phyloP scores from a whole-genome alignment of 2,329 filamentous ascomycete species.

The Alternaria brassicae region DNA sequence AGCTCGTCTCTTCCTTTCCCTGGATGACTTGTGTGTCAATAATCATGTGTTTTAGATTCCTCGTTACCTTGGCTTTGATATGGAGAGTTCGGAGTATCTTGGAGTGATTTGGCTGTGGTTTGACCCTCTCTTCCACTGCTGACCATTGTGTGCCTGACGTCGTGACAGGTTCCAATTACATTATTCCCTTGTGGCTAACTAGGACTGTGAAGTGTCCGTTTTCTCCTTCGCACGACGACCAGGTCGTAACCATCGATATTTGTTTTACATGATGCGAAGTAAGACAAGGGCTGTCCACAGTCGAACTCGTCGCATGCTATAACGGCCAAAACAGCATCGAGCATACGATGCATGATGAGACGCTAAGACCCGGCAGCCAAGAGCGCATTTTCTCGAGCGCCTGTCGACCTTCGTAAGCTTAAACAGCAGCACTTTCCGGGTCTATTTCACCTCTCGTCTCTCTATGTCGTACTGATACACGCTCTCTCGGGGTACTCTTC shows the following conservation, averaged over 20 bases:
- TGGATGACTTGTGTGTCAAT: conserved; percentile 22
- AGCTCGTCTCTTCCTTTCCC: conserved; percentile 24
- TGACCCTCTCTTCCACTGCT: conserved; percentile 15
- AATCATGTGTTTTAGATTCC: conserved; percentile 22
- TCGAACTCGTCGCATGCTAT: neutral
- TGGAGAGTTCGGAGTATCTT: neutral
- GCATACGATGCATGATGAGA: neutral
- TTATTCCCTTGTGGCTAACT: neutral
- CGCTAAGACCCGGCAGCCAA: neutral
- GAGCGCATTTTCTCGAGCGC: no score
- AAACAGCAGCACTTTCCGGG: no score
- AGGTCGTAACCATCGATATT: neutral
- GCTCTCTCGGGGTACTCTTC: neutral
- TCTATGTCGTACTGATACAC: neutral
- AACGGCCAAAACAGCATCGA: neutral
- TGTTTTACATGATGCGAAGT: neutral
- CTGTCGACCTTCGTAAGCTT: no score
- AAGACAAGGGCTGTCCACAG: neutral
- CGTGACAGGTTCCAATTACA: conserved; percentile 16
- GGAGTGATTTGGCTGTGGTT: conserved; percentile 14
- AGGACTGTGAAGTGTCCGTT: neutral
- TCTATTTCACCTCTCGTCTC: no score
- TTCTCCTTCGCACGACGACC: neutral
- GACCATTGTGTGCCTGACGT: conserved; percentile 19
- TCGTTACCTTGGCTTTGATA: conserved; percentile 16